Conservation (phyloP, 164 flowering plant species). For the Stephania japonica region DNA sequence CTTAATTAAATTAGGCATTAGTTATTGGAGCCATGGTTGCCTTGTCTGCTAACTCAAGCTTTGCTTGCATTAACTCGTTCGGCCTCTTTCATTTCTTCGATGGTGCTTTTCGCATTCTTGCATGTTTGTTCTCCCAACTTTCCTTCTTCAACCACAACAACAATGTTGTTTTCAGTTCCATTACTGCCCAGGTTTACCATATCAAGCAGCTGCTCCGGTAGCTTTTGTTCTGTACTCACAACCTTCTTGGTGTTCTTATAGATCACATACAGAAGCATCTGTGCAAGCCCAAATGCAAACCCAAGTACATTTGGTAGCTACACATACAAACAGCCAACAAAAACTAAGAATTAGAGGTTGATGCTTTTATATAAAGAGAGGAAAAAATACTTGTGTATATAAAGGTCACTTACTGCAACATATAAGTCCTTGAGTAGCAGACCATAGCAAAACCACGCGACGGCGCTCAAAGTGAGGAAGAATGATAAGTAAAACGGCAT, state of each 20-base stretch:
- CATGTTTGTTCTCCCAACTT: not conserved
- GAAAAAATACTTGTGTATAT: not conserved
- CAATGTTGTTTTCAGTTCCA: conserved; percentile 2
- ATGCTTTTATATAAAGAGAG: too few relatives aligned
- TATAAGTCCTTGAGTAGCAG: conserved; percentile 42
- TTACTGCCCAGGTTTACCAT: not conserved
- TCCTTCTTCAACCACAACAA: conserved; percentile 1
- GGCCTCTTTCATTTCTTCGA: not conserved
- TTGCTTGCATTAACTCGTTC: not conserved
- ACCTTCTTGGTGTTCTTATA: conserved; percentile 30
- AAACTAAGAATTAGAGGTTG: not conserved
- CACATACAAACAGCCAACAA: not conserved
- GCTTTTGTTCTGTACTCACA: conserved; percentile 5
- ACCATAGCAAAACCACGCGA: conserved; percentile 73
- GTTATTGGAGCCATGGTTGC: not conserved
- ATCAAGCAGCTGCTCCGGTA: conserved; percentile 23
- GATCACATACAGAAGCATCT: conserved; percentile 47
- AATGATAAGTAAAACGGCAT: conserved; percentile 64
- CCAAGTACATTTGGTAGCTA: conserved; percentile 65
- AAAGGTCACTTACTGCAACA: conserved; percentile 38
- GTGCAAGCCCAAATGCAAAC: conserved; percentile 47
- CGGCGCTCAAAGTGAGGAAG: conserved; percentile 59
- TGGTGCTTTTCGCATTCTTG: not conserved
- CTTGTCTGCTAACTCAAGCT: not conserved
- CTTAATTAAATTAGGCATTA: not conserved